phyloP scores from a whole-genome alignment of 495 filamentous ascomycete species.

The Hyaloscypha variabilis region DNA sequence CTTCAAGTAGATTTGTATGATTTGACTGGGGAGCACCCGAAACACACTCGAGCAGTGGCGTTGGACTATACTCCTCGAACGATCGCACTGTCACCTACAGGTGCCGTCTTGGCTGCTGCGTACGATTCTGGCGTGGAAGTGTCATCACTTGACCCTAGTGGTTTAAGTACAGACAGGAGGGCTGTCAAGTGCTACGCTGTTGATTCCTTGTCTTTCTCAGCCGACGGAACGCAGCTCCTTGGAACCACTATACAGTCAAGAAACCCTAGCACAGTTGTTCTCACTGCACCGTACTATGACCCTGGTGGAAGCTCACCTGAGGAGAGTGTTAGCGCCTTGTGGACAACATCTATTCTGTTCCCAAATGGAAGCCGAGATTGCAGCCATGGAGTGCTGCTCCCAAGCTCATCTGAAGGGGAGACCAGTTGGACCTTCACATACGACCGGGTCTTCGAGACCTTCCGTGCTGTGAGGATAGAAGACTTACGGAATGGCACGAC shows the following conservation, averaged over 20 bases:
- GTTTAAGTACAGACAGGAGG: conserved; percentile 65
- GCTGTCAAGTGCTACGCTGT: conserved; percentile 81
- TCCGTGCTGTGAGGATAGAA: conserved; percentile 74
- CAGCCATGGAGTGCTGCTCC: conserved; percentile 74
- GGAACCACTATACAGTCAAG: conserved; percentile 70
- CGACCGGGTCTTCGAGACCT: conserved; percentile 74
- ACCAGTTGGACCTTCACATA: conserved; percentile 80
- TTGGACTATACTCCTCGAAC: conserved; percentile 76
- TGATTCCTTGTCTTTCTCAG: conserved; percentile 79
- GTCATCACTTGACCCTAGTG: conserved; percentile 60
- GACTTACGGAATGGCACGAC: conserved; percentile 75
- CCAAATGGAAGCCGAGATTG: conserved; percentile 76
- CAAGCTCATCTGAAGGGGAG: conserved; percentile 69
- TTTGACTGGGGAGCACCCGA: conserved; percentile 61
- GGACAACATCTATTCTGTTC: conserved; percentile 89
- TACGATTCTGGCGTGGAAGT: conserved; percentile 89
- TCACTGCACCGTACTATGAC: conserved; percentile 81
- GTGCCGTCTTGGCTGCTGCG: conserved; percentile 80
- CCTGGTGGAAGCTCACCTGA: conserved; percentile 57
- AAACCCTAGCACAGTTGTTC: conserved; percentile 71
- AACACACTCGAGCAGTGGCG: conserved; percentile 67
- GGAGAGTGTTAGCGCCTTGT: conserved; percentile 74
- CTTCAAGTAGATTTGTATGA: conserved; percentile 84
- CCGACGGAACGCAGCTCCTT: conserved; percentile 82
- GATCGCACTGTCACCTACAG: conserved; percentile 79